phyloP scores from a whole-genome alignment of 2,329 filamentous ascomycete species.

The Calonectria crousiana region DNA sequence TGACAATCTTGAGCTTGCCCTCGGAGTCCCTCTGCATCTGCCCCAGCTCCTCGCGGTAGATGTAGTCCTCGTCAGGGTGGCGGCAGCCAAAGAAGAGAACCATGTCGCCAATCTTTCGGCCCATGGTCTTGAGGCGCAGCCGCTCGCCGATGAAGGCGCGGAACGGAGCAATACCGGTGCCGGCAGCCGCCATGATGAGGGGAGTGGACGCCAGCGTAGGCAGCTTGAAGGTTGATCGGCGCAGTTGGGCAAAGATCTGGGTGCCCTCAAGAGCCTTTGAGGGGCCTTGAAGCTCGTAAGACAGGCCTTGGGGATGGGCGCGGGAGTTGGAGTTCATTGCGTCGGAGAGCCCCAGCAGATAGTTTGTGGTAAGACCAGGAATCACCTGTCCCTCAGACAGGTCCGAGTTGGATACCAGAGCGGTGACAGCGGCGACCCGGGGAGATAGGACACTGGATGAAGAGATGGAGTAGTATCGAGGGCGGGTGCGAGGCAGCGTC shows the following conservation, averaged over 20 bases:
- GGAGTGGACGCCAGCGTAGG: constrained; percentile 55
- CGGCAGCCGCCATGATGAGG: constrained; percentile 62
- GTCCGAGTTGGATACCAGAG: constrained; percentile 19
- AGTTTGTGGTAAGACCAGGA: constrained; percentile 35
- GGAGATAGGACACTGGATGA: constrained; percentile 56
- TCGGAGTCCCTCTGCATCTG: constrained; percentile 21
- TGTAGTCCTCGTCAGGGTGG: constrained; percentile 21
- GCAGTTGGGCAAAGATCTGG: constrained; percentile 22
- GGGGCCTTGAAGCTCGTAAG: constrained; percentile 16
- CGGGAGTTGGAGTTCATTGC: constrained; percentile 1
- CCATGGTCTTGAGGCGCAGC: constrained; percentile 13
- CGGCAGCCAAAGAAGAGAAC: constrained; percentile 29
- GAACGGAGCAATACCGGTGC: constrained; percentile 59
- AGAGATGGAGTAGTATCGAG: constrained; percentile 71
- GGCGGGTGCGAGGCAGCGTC: constrained; percentile 48
- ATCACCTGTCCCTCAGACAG: constrained; percentile 7
- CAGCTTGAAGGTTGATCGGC: constrained; percentile 56
- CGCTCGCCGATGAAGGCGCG: constrained; percentile 33
- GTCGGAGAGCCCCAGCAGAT: constrained; percentile 29
- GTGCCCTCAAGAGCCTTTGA: constrained; percentile 10
- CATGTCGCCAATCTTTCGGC: constrained; percentile 27
- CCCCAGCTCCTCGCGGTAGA: constrained; percentile 21
- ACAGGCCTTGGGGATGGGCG: constrained; percentile 8
- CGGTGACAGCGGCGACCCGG: constrained; percentile 12
- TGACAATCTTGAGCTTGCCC: constrained; percentile 23